Evolutionary conservation across 768 basidiomycete species (phyloP), one percentile per base, ranked within the genome.

Genomic region (Podaxis mareebaensis): DNA sequence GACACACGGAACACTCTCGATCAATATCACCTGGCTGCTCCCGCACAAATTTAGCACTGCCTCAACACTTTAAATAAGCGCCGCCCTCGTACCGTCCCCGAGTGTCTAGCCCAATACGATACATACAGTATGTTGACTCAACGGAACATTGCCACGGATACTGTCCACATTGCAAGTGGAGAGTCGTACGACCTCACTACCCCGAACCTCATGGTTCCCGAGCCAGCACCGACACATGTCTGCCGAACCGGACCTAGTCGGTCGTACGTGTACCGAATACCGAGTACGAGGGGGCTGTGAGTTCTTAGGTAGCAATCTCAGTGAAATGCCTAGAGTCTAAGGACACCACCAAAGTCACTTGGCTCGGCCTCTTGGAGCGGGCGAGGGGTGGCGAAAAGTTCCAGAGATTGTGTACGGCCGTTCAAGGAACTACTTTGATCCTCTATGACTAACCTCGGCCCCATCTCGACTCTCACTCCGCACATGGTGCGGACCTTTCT

Each of bases 191-290:
- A 53, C 52, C 26, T 22, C 40, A 20, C 40, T 22, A 26, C 17
- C 28, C 46, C 26, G 53, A 53, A 28, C 44, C 28, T 26, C 49
- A 17, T 42, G 40, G 26, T 63, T 63, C 61, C 61, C 61, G 61
- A 63, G 61, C 36, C 61, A 63, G 11, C 17, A 60, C 53, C 46
- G 52, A 24, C 52, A 42, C 60, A 24, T 4, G n/a, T 36, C 33
- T 17, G 30, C 53, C 53, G 46, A 62, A 55, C 44, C 42, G 44
- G 42, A 44, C 60, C 42, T 53, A 24, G 40, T 44, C 61, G 61
- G 40, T 24, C 33, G 53, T 30, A n/a, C 8, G 49, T 42, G 54
- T 20, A 38, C 54, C 33, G 24, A 26, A 28, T 15, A n/a, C 52
- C 53, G 33, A 48, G 40, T 22, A 53, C 4, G 49, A 51, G 3